Evolutionary conservation across 2,329 filamentous ascomycete genomes (phyloP).

Genomic region (Epichloe festucae): DNA sequence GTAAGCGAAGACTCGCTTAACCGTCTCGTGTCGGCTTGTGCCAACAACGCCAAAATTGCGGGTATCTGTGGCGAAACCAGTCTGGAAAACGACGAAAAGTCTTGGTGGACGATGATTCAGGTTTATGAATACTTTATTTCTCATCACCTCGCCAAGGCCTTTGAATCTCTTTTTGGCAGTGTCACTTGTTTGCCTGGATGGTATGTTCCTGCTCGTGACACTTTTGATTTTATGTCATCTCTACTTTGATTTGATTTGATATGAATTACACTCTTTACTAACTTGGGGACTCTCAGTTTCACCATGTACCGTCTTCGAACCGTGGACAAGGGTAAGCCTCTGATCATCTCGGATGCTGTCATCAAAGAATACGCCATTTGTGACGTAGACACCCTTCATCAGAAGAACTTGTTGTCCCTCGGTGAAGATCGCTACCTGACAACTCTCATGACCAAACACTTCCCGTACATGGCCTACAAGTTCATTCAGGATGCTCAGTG

Average conservation of each 20-base stretch:
- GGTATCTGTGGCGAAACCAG: slow-evolving; percentile 97
- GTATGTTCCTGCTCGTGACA: slow-evolving; percentile 42
- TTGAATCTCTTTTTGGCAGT: slow-evolving; percentile 93
- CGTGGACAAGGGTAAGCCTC: slow-evolving; percentile 81
- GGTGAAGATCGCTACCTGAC: slow-evolving; percentile 97
- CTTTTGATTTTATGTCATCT: not conserved
- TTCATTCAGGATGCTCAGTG: slow-evolving; percentile 90
- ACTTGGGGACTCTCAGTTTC: slow-evolving; percentile 51
- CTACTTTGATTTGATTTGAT: too few relatives aligned
- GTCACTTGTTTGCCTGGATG: slow-evolving; percentile 98
- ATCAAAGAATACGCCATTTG: slow-evolving; percentile 82
- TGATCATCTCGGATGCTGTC: slow-evolving; percentile 83
- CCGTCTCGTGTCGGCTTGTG: slow-evolving; percentile 79
- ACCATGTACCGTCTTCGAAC: slow-evolving; percentile 96
- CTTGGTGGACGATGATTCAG: slow-evolving; percentile 99
- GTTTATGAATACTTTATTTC: slow-evolving; percentile 99
- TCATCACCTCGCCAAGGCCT: slow-evolving; percentile 91
- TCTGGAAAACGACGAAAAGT: slow-evolving; percentile 86
- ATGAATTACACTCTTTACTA: too few relatives aligned
- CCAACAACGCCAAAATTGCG: slow-evolving; percentile 89
- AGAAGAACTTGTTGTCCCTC: slow-evolving; percentile 89
- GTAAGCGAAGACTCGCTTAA: slow-evolving; percentile 89
- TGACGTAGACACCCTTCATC: slow-evolving; percentile 84
- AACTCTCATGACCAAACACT: slow-evolving; percentile 96
- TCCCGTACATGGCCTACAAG: slow-evolving; percentile 91